phyloP scores from a whole-genome alignment of 192 early-diverging fungal species.

The Podila epigama region DNA sequence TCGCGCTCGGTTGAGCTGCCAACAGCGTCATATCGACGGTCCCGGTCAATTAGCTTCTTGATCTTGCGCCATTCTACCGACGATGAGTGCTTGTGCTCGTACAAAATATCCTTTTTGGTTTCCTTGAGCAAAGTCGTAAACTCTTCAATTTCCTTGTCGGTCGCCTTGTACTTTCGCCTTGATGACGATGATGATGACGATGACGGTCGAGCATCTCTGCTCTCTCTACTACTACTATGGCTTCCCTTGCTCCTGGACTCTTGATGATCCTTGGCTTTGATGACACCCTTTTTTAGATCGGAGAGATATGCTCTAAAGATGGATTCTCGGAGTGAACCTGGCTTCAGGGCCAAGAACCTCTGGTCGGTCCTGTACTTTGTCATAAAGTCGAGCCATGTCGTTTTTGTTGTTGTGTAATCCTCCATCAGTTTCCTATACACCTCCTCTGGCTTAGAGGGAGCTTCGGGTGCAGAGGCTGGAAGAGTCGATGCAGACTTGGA shows the following conservation, averaged over 20 bases:
- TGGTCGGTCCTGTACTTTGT: slow-evolving; percentile 73
- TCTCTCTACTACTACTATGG: background rate
- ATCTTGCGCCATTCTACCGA: slow-evolving; percentile 69
- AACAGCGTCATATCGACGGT: slow-evolving; percentile 70
- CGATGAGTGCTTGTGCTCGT: slow-evolving; percentile 61
- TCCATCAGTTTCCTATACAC: slow-evolving; percentile 66
- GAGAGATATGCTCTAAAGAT: slow-evolving; percentile 73
- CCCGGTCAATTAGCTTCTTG: slow-evolving; percentile 69
- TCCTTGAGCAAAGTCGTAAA: slow-evolving; percentile 68
- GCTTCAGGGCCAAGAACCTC: slow-evolving; percentile 62
- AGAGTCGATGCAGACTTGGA: background rate
- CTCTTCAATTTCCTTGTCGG: slow-evolving; percentile 53
- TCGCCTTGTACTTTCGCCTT: slow-evolving; percentile 43
- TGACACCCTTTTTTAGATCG: slow-evolving; percentile 51
- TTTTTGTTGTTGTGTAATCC: slow-evolving; percentile 56
- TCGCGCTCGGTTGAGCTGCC: slow-evolving; percentile 70
- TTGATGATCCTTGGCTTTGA: slow-evolving; percentile 11
- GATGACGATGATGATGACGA: background rate
- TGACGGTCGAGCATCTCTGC: background rate
- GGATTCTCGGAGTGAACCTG: slow-evolving; percentile 66
- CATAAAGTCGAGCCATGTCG: slow-evolving; percentile 77
- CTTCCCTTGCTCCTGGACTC: too few relatives aligned
- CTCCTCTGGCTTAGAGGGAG: slow-evolving; percentile 54
- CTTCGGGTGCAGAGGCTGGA: slow-evolving; percentile 3
- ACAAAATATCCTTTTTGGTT: slow-evolving; percentile 49